Percentiles rank a stretch among this genome's conserved stretches.
Evolutionary conservation across 768 basidiomycete species (phyloP).

Genomic region (Phlebiopsis flavidoalba): DNA sequence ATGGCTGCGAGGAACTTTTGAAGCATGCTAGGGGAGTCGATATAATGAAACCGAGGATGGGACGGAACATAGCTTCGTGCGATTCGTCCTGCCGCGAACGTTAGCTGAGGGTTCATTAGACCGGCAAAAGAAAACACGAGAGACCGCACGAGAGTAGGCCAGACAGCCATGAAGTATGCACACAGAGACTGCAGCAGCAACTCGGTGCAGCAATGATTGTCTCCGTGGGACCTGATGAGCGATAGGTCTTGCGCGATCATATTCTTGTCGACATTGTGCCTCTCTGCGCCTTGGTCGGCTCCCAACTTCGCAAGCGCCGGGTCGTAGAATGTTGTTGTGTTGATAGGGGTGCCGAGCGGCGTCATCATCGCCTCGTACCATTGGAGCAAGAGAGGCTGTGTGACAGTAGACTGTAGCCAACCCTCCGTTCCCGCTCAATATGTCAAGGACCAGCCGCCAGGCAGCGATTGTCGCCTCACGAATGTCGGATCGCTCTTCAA

Average conservation of each 20-base stretch:
- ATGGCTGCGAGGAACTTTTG: constrained; percentile 85
- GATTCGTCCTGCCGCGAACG: constrained; percentile 25
- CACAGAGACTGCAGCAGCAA: constrained; percentile 77
- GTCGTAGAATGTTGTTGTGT: constrained; percentile 63
- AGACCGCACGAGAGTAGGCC: constrained; percentile 54
- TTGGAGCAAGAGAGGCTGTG: constrained; percentile 59
- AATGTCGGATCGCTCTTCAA: constrained; percentile 86
- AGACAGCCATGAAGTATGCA: constrained; percentile 60
- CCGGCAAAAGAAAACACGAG: neutral
- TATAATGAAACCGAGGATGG: constrained; percentile 73
- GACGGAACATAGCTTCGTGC: constrained; percentile 65
- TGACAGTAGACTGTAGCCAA: constrained; percentile 47
- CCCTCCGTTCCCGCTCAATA: constrained; percentile 42
- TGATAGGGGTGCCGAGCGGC: constrained; percentile 77
- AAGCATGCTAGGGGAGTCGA: constrained; percentile 86
- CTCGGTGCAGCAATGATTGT: constrained; percentile 71
- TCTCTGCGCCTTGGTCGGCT: constrained; percentile 43
- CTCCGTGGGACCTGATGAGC: constrained; percentile 71
- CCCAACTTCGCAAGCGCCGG: constrained; percentile 48
- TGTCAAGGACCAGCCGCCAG: constrained; percentile 67
- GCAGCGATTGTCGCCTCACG: constrained; percentile 65
- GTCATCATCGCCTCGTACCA: constrained; percentile 92
- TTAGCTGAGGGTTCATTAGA: constrained; percentile 6
- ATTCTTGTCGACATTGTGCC: constrained; percentile 94
- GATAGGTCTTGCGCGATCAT: constrained; percentile 90